Percentiles rank a stretch among this genome's conserved stretches.
These are phyloP conservation scores for Phytophthora quininea DNA, from an alignment of 352 stramenopile species.

Conservation along the genomic window DNA sequence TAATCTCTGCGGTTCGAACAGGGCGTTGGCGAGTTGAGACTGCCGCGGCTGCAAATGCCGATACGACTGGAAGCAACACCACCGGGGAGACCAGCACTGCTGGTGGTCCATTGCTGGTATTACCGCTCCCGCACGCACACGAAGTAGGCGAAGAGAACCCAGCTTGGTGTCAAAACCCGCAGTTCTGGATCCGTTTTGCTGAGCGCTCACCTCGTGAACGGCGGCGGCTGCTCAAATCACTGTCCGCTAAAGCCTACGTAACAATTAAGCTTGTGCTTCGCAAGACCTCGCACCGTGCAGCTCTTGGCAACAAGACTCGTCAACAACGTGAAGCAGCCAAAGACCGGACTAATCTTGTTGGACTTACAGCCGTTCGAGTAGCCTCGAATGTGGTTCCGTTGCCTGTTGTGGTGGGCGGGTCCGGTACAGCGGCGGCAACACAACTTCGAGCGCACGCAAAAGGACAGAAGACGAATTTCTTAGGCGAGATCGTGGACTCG, in stretches of 20 bases:
- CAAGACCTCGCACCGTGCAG: slow-evolving; percentile 67
- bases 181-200: slow-evolving; percentile 81
- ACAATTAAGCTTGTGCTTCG: slow-evolving; percentile 77
- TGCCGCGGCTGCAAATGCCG: slow-evolving; percentile 26
- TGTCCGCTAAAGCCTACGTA: slow-evolving; percentile 47
- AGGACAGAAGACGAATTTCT: slow-evolving; percentile 70
- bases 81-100: slow-evolving; percentile 65
- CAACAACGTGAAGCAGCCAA: slow-evolving; percentile 60
- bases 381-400: not conserved
- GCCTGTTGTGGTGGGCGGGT: slow-evolving; percentile 22
- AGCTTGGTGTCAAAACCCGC: slow-evolving; percentile 88
- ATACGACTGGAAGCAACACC: slow-evolving; percentile 28
- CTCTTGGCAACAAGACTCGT: slow-evolving; percentile 45
- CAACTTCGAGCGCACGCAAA: slow-evolving; percentile 53
- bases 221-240: slow-evolving; percentile 23
- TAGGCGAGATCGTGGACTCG: slow-evolving; percentile 66
- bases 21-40: slow-evolving; percentile 72
- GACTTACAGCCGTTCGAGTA: slow-evolving; percentile 57
- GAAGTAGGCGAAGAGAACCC: slow-evolving; percentile 58
- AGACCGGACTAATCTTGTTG: slow-evolving; percentile 67
- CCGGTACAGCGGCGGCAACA: slow-evolving; percentile 32
- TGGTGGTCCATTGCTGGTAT: slow-evolving; percentile 66
- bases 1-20: slow-evolving; percentile 65
- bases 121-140: slow-evolving; percentile 43
- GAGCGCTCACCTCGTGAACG: slow-evolving; percentile 29